Evolutionary conservation across 768 basidiomycete species (phyloP), one percentile per base, ranked within the genome.

Genomic region (Kwoniella dejecticola): DNA sequence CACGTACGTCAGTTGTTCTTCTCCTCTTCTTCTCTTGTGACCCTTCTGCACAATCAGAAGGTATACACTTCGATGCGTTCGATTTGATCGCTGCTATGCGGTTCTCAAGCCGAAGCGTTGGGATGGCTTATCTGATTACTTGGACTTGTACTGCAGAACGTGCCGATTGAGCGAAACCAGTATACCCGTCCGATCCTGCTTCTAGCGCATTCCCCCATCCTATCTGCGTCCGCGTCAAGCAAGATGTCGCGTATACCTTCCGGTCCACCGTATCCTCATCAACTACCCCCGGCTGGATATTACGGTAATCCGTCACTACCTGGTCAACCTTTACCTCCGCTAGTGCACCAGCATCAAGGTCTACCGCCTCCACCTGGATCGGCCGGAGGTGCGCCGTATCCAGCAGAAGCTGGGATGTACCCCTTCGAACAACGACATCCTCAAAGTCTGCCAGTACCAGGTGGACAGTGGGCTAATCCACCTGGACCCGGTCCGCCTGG

Each of bases 211-310:
- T 36, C 33, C 7, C 15, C 15, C 7, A 36, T 15, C 33, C 33
- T 36, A 7, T 15, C 15, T 36, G 7, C 33, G 33, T n/a, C n/a
- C n/a, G n/a, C n/a, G n/a, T n/a, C 47, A 49, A 6, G 8, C 48
- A 38, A 19, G 12, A 62, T 62, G 60, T 62, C 60, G 10, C 26
- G 60, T 11, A 62, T 62, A 53, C 60, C 60, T 4, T 62, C 60
- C 2, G 60, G 60, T 47, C 52, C 54, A 24, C 52, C 44, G 8
- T 53, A 45, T 29, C 8, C 61, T 21, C 55, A 56, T 44, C 63
- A 55, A 44, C 33, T 40, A 40, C 50, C 26, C 3, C 40, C 42
- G 10, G 12, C 29, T 6, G 38, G 36, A 12, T 53, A 46, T 31
- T 62, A 60, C 21, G 36, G 33, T 29, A 41, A 48, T 42, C 50